These are phyloP conservation scores for Crepidotus variabilis DNA, from an alignment of 768 basidiomycete species.

Conservation along the genomic window DNA sequence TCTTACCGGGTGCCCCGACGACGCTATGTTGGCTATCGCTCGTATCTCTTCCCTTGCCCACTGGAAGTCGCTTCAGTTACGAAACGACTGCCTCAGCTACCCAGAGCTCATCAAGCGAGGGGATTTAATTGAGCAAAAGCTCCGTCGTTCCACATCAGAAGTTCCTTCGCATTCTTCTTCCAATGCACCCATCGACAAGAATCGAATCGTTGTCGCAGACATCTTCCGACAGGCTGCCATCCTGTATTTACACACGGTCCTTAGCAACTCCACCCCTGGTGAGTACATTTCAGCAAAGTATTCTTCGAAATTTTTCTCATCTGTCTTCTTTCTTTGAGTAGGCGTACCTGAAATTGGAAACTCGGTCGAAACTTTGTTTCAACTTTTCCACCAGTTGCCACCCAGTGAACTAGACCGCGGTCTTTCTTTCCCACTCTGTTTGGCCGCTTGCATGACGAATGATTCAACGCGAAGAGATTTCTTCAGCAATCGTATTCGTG, in stretches of 20 bases:
- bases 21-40: conserved; percentile 70
- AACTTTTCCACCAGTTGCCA: conserved; percentile 49
- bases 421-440: conserved; percentile 68
- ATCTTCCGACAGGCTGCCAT: conserved; percentile 65
- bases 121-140: conserved; percentile 63
- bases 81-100: conserved; percentile 64
- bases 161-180: conserved; percentile 28
- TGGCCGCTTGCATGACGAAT: conserved; percentile 73
- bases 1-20: conserved; percentile 76
- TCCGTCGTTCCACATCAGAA: conserved; percentile 41
- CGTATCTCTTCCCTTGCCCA: conserved; percentile 69
- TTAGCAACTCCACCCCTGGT: conserved; percentile 72
- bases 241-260: conserved; percentile 66
- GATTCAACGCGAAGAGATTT: conserved; percentile 54
- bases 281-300: conserved; percentile 18
- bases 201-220: conserved; percentile 42
- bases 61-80: conserved; percentile 68
- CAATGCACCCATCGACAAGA: conserved; percentile 36
- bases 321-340: conserved; percentile 20
- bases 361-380: conserved; percentile 52
- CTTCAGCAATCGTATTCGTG: conserved; percentile 52
- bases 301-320: conserved; percentile 5
- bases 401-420: conserved; percentile 62
- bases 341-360: conserved; percentile 69
- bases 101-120: conserved; percentile 75